Conservation (phyloP, 2,329 filamentous ascomycete species). For the Fusarium sp. region DNA sequence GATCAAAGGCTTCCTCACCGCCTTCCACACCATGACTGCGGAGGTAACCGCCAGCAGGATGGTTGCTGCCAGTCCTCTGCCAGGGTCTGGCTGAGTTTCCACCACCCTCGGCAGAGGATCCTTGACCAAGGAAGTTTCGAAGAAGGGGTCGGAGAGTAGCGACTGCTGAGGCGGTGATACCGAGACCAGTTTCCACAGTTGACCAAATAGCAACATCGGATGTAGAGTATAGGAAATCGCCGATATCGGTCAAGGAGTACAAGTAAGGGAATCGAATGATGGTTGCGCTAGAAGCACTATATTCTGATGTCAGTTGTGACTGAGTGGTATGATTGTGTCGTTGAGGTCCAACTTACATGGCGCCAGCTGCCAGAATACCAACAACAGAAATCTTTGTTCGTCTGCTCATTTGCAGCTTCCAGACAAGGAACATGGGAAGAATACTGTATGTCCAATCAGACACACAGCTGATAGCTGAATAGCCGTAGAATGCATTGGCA, state of each 20-base stretch:
- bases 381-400: slow-evolving; percentile 55
- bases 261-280: slow-evolving; percentile 60
- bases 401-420: slow-evolving; percentile 56
- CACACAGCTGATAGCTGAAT: slow-evolving; percentile 55
- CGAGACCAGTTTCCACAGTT: slow-evolving; percentile 59
- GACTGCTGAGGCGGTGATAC: slow-evolving; percentile 55
- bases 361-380: slow-evolving; percentile 36
- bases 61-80: slow-evolving; percentile 37
- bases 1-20: slow-evolving; percentile 20
- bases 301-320: neutral
- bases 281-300: slow-evolving; percentile 54
- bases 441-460: slow-evolving; percentile 57
- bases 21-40: slow-evolving; percentile 31
- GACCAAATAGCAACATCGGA: slow-evolving; percentile 61
- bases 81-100: slow-evolving; percentile 40
- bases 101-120: slow-evolving; percentile 17
- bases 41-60: slow-evolving; percentile 35
- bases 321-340: rapidly evolving
- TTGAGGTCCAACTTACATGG: slow-evolving; percentile 9
- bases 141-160: slow-evolving; percentile 52
- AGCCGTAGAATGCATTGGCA: slow-evolving; percentile 40
- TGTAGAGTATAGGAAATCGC: slow-evolving; percentile 59
- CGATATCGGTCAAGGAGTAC: slow-evolving; percentile 50
- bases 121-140: slow-evolving; percentile 16
- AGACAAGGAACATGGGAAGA: slow-evolving; percentile 57